Evolutionary conservation across 2,329 filamentous ascomycete genomes (phyloP).

Genomic region (Fusarium oxysporum): DNA sequence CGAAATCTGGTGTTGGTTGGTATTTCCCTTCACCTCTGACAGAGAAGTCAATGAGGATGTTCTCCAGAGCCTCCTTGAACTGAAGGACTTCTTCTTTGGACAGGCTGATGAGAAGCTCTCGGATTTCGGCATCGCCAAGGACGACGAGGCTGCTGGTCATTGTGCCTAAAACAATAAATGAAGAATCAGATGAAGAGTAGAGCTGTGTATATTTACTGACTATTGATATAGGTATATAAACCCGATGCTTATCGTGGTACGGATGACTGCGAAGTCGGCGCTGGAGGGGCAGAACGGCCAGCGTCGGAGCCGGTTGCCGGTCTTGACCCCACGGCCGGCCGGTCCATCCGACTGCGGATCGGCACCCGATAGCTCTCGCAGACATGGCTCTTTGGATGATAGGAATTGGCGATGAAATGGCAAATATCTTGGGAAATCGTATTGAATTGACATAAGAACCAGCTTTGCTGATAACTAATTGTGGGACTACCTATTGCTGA

Average conservation of each 20-base stretch:
- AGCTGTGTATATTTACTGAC: neutral
- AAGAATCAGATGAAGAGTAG: neutral
- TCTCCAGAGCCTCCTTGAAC: slow-evolving; percentile 20
- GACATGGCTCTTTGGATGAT: neutral
- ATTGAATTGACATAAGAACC: neutral
- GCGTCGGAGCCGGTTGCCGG: neutral
- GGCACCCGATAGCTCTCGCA: neutral
- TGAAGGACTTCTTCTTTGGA: slow-evolving; percentile 22
- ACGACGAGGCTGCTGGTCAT: slow-evolving; percentile 14
- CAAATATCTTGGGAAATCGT: accelerated
- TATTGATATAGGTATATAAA: neutral
- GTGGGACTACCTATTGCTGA: neutral
- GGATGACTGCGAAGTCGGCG: neutral
- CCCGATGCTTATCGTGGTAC: neutral
- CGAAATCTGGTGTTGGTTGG: slow-evolving; percentile 34
- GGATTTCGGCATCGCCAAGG: slow-evolving; percentile 31
- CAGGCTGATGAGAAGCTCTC: slow-evolving; percentile 30
- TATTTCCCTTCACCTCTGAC: slow-evolving; percentile 30
- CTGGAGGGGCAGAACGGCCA: neutral
- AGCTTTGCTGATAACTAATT: neutral
- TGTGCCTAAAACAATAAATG: neutral
- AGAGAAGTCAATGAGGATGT: slow-evolving; percentile 32
- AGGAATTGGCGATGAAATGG: neutral
- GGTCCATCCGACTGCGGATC: neutral
- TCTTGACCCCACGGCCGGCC: neutral